Evolutionary conservation across 2,329 filamentous ascomycete genomes (phyloP).

Genomic region (Conoideocrella luteorostrata): DNA sequence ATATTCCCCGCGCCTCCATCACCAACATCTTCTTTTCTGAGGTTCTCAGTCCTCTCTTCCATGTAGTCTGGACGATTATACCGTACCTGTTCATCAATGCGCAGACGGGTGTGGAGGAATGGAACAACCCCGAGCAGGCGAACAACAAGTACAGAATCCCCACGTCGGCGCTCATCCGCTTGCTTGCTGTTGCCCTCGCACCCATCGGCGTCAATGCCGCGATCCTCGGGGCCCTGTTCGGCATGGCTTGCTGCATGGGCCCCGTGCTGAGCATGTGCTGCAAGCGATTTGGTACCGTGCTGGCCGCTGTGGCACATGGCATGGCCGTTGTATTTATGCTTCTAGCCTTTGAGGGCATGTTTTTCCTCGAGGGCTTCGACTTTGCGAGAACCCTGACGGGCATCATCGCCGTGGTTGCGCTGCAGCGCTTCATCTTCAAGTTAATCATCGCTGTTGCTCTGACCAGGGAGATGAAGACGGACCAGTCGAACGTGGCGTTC

Average conservation of each 20-base stretch:
- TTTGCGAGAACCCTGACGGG: constrained; percentile 78
- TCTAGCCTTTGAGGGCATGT: constrained; percentile 88
- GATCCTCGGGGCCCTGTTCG: constrained; percentile 71
- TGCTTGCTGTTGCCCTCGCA: constrained; percentile 74
- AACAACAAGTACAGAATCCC: constrained; percentile 35
- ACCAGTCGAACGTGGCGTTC: constrained; percentile 95
- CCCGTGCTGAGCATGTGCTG: constrained; percentile 96
- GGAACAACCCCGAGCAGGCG: constrained; percentile 24
- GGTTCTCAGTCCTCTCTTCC: constrained; percentile 74
- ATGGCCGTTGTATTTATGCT: constrained; percentile 81
- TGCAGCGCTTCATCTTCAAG: constrained; percentile 94
- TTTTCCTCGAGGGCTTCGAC: constrained; percentile 82
- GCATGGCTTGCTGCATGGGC: constrained; percentile 96
- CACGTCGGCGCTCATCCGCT: constrained; percentile 69
- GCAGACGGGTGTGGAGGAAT: constrained; percentile 68
- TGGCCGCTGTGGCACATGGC: constrained; percentile 89
- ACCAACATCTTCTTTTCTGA: constrained; percentile 91
- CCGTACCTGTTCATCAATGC: constrained; percentile 97
- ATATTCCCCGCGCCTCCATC: constrained; percentile 81
- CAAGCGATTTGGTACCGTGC: constrained; percentile 96
- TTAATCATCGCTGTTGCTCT: constrained; percentile 80
- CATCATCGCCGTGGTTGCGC: constrained; percentile 85
- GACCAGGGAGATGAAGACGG: constrained; percentile 93
- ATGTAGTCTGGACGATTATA: constrained; percentile 77
- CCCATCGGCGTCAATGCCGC: constrained; percentile 87